phyloP scores from a whole-genome alignment of 345 rosid genomes.

The Eutrema japonicum region DNA sequence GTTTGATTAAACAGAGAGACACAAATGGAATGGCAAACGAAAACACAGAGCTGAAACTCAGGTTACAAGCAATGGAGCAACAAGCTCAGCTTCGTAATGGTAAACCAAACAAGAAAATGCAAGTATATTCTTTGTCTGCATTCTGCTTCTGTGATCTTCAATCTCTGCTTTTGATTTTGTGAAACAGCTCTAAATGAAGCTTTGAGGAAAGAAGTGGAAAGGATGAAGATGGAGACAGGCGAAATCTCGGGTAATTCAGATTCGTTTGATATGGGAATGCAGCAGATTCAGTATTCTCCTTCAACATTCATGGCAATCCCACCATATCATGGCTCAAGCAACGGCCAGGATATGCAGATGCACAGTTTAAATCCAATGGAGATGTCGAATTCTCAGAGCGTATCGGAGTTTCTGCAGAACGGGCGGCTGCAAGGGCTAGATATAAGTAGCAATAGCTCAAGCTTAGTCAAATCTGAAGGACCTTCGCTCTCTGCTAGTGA shows the following conservation, averaged over 20 bases:
- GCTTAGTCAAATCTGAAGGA: slow-evolving; percentile 60
- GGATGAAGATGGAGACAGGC: slow-evolving; percentile 66
- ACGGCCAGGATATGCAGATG: slow-evolving; percentile 49
- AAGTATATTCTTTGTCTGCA: background rate
- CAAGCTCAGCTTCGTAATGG: slow-evolving; percentile 86
- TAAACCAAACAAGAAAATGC: slow-evolving; percentile 29
- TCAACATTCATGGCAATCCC: slow-evolving; percentile 48
- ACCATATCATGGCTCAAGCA: slow-evolving; percentile 41
- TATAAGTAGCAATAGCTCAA: slow-evolving; percentile 57
- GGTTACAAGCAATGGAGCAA: slow-evolving; percentile 83
- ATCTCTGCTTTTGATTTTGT: background rate
- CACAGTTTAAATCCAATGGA: slow-evolving; percentile 42
- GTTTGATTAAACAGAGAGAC: slow-evolving; percentile 60
- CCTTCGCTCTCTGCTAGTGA: slow-evolving; percentile 67
- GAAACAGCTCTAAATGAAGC: slow-evolving; percentile 64
- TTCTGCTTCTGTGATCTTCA: background rate
- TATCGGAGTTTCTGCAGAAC: slow-evolving; percentile 50
- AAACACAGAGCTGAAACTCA: slow-evolving; percentile 76
- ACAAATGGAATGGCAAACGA: slow-evolving; percentile 66
- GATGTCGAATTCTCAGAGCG: slow-evolving; percentile 36
- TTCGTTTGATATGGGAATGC: slow-evolving; percentile 58
- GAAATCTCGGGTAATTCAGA: slow-evolving; percentile 50
- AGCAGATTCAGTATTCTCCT: slow-evolving; percentile 45
- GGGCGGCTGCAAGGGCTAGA: slow-evolving; percentile 62
- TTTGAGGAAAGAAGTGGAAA: slow-evolving; percentile 68